A percentile compares a stretch with the other conserved stretches of the same genome.
phyloP scores from a whole-genome alignment of 1,284 basidiomycete genomes.

The Ganoderma sinense region DNA sequence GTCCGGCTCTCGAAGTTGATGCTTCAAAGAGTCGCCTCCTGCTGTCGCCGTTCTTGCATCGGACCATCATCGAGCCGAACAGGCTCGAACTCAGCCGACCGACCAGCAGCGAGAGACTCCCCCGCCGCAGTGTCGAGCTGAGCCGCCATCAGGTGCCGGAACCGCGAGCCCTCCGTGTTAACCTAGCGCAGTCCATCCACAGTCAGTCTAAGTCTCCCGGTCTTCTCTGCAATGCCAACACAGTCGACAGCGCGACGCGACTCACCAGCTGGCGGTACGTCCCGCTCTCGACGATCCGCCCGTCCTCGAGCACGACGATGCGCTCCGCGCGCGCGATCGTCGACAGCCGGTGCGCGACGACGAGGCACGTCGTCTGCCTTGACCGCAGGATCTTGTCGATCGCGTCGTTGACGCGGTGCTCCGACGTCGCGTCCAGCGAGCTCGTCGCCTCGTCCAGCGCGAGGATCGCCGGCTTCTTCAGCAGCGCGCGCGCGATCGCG shows the following conservation, averaged over 20 bases:
- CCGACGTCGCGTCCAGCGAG: slow-evolving; percentile 90
- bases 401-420: slow-evolving; percentile 89
- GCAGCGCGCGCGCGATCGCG: slow-evolving; percentile 82
- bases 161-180: slow-evolving; percentile 72
- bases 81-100: neutral
- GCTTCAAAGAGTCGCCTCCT: neutral
- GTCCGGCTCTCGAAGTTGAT: too few relatives aligned
- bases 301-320: slow-evolving; percentile 89
- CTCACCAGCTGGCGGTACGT: slow-evolving; percentile 82
- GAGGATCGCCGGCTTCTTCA: slow-evolving; percentile 86
- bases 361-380: slow-evolving; percentile 84
- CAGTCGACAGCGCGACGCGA: slow-evolving; percentile 3
- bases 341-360: slow-evolving; percentile 88
- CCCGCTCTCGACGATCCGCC: slow-evolving; percentile 85
- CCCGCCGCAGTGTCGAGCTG: slow-evolving; percentile 69
- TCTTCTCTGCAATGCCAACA: neutral
- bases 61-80: neutral
- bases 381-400: slow-evolving; percentile 86
- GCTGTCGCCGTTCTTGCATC: neutral
- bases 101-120: slow-evolving; percentile 19
- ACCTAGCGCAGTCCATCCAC: slow-evolving; percentile 50
- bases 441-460: slow-evolving; percentile 87
- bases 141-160: slow-evolving; percentile 86
- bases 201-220: slow-evolving; percentile 1
- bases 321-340: slow-evolving; percentile 87